Conservation (phyloP, 306 rosid species). For the Ormosia emarginata region DNA sequence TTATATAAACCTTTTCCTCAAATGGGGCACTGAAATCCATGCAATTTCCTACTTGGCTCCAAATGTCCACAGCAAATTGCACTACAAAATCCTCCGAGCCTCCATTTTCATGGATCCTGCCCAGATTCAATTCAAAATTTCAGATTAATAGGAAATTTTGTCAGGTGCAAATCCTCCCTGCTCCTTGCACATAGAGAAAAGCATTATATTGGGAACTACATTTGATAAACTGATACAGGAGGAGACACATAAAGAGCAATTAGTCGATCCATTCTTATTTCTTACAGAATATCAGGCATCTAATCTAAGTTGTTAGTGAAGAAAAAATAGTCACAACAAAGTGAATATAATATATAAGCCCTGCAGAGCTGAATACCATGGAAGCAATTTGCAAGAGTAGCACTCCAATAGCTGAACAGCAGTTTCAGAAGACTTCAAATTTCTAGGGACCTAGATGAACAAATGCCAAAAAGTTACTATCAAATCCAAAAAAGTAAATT, state of each 20-base stretch:
- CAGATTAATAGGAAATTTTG: slow-evolving; percentile 18
- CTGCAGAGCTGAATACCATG: slow-evolving; percentile 55
- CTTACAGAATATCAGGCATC: background rate
- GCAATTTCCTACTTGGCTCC: slow-evolving; percentile 60
- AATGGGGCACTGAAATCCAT: slow-evolving; percentile 30
- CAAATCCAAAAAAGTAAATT: slow-evolving; percentile 2
- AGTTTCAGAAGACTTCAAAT: slow-evolving; percentile 43
- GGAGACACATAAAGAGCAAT: background rate
- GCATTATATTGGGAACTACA: background rate
- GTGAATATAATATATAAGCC: slow-evolving; percentile 5
- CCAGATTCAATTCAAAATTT: slow-evolving; percentile 34
- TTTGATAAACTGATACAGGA: background rate
- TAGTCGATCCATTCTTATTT: background rate
- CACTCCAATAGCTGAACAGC: slow-evolving; percentile 70
- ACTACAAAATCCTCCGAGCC: slow-evolving; percentile 57
- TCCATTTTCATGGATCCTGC: slow-evolving; percentile 65
- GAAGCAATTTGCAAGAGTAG: slow-evolving; percentile 70
- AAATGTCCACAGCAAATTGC: slow-evolving; percentile 60
- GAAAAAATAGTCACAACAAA: slow-evolving; percentile 12
- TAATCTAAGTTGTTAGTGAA: background rate
- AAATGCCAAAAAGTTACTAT: slow-evolving; percentile 25
- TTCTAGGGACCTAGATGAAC: slow-evolving; percentile 53
- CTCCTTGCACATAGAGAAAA: background rate
- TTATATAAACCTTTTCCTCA: slow-evolving; percentile 52
- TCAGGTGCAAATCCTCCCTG: slow-evolving; percentile 17